Evolutionary conservation across 257 asterid genomes (phyloP).

Genomic region (Henckelia pumila): DNA sequence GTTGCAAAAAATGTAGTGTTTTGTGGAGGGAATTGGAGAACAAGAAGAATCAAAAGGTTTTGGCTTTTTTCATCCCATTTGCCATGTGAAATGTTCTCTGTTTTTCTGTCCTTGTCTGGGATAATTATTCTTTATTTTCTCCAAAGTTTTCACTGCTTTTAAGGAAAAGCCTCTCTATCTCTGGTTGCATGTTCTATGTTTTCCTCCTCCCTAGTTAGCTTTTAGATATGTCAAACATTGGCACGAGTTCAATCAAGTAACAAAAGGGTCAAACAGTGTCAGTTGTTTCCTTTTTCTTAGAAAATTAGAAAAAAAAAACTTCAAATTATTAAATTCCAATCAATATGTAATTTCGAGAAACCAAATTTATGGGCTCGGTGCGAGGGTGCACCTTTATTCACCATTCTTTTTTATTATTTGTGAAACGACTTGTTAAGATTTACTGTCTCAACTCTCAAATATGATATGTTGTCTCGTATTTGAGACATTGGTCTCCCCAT

Average conservation of each 20-base stretch:
- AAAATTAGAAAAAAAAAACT: not conserved
- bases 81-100: constrained; percentile 66
- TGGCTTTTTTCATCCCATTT: constrained; percentile 44
- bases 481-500: too few species aligned
- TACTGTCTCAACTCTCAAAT: too few species aligned
- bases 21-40: constrained; percentile 37
- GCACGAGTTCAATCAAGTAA: constrained; percentile 25
- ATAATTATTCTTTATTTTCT: constrained; percentile 37
- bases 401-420: too few species aligned
- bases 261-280: constrained; percentile 27
- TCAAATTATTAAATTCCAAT: not conserved
- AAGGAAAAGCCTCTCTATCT: constrained; percentile 31
- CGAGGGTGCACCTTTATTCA: too few species aligned
- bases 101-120: constrained; percentile 42
- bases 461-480: too few species aligned
- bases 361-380: not conserved
- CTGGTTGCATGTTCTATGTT: constrained; percentile 18
- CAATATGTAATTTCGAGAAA: not conserved
- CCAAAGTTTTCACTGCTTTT: constrained; percentile 36
- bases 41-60: constrained; percentile 34
- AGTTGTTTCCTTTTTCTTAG: constrained; percentile 22
- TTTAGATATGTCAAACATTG: constrained; percentile 32
- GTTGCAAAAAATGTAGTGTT: constrained; percentile 29
- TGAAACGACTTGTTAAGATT: too few species aligned
- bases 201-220: constrained; percentile 14